Evolutionary conservation across 1,139 yeast genomes (phyloP), one percentile per base, ranked within the genome.

Genomic region (Candida labiduridarum): DNA sequence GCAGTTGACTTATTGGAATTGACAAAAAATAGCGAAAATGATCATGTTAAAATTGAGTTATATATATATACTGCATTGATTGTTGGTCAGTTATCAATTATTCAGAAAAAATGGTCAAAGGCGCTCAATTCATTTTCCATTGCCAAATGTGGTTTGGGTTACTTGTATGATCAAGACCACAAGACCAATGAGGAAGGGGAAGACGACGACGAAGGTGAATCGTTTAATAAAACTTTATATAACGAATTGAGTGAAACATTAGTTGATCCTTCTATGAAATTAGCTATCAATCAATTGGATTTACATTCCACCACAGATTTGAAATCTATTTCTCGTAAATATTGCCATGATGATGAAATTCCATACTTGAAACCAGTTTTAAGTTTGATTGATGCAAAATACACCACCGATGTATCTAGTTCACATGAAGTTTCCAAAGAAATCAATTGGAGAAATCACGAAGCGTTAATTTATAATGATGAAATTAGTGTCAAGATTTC

Each of bases 401-500:
- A 76, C 56, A 72, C 82, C 15, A 68, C 73, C 4, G 73, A 71
- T 52, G 58, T 71, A 35, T 53, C 71, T 1, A 55, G 65, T 4
- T 56, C 66, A 3, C 65, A 63, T 11, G 60, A 67, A 33, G 61
- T 75, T 48, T 64, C 69, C 45, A 64, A 64, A 33, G 59, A 69
- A 12, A 73, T 91, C 44, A 62, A 71, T 35, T 92, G 97, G 97
- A 79, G 95, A 63, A 72, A 78, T 41, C 90, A 88, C 66, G 71
- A 74, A n/a, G 96, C 97, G 0, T 62, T 62, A 8, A 75, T 92
- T 33, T 73, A 76, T 56, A 89, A 89, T 57, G 87, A 89, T 46
- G 94, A 89, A 55, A 75, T 90, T 43, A 88, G 95, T 0, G 79
- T 80, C 59, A 76, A 78, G 29, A 74, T 87, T 44, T 71, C 78